Evolutionary conservation across 805 yeast species (phyloP).

Genomic region (Sugiyamaella chiloensis): DNA sequence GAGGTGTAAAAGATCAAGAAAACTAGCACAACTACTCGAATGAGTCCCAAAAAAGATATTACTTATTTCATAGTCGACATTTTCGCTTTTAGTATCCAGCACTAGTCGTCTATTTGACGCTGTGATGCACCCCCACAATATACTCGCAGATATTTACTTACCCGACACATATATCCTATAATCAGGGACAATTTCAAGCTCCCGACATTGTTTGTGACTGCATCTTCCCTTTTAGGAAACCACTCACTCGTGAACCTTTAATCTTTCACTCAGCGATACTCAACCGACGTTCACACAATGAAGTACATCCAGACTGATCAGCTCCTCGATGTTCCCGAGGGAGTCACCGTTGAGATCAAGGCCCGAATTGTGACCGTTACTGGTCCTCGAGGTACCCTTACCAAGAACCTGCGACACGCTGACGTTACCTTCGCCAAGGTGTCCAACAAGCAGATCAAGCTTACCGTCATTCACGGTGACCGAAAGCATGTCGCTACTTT

Average conservation of each 20-base stretch:
- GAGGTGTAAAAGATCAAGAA: too few species aligned
- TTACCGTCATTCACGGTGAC: slow-evolving; percentile 97
- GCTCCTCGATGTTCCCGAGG: slow-evolving; percentile 83
- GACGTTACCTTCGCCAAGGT: slow-evolving; percentile 87
- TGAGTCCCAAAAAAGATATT: too few species aligned
- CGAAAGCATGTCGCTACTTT: slow-evolving; percentile 99
- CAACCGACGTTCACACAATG: slow-evolving; percentile 40
- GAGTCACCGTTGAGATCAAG: slow-evolving; percentile 86
- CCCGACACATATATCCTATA: too few species aligned
- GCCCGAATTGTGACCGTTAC: slow-evolving; percentile 85
- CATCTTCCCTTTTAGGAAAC: not conserved
- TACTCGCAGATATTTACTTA: too few species aligned
- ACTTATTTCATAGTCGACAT: too few species aligned
- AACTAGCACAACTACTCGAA: too few species aligned
- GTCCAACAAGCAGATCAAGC: slow-evolving; percentile 68
- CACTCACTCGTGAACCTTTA: too few species aligned
- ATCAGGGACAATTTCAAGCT: too few species aligned
- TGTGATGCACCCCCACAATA: too few species aligned
- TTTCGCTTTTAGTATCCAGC: too few species aligned
- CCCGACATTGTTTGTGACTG: slow-evolving; percentile 7
- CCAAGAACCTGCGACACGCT: slow-evolving; percentile 90
- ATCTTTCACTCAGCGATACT: not conserved
- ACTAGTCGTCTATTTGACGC: too few species aligned
- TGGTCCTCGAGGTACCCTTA: slow-evolving; percentile 96
- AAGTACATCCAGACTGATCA: slow-evolving; percentile 88